Evolutionary conservation across 345 rosid species (phyloP), one percentile per base, ranked within the genome.

Genomic region (Eucalyptus erythrocorys): DNA sequence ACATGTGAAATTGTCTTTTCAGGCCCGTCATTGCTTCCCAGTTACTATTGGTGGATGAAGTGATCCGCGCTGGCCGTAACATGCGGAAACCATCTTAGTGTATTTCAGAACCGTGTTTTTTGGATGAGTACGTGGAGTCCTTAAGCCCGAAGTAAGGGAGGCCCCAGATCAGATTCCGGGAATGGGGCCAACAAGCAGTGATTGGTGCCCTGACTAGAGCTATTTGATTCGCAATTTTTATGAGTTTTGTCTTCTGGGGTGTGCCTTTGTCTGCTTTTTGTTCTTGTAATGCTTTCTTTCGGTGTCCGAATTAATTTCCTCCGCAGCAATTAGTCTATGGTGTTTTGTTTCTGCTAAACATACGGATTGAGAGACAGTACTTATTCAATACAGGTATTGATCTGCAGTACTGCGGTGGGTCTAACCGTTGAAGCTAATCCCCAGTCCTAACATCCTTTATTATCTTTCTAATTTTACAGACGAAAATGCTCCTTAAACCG

Each of bases 11-110:
- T 49, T 30, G 55, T 88, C 88, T 51, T 91, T 91, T 91, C 96
- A 97, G 99, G 93, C 99, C 99, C 59, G 98, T 97, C 80, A 97
- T 96, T 85, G 96, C 98, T 13, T 97, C 99, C 14, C 99, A 97
- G 92, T 91, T 97, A 92, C 96, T 97, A 13, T 92, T 95, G 95
- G 99, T 97, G 50, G 99, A 97, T 91, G 99, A 97, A 93, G 99
- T 97, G 80, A 97, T 97, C 76, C 96, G 99, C 11, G 99, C 99
- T 61, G 98, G 99, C 51, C 96, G 99, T 49, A 97, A 97, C 90
- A 97, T 97, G 99, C 93, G 99, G 93, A 97, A 96, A 94, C 99
- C 99, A 37, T 37, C 82, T 5, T 76, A 76, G 45, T 37, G 82
- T 22, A 37, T 76, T 21, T 40, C 82, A 5, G 22, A 21, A 10